Evolutionary conservation across 257 asterid genomes (phyloP), one percentile per base, ranked within the genome.

Genomic region (Ballota nigra): DNA sequence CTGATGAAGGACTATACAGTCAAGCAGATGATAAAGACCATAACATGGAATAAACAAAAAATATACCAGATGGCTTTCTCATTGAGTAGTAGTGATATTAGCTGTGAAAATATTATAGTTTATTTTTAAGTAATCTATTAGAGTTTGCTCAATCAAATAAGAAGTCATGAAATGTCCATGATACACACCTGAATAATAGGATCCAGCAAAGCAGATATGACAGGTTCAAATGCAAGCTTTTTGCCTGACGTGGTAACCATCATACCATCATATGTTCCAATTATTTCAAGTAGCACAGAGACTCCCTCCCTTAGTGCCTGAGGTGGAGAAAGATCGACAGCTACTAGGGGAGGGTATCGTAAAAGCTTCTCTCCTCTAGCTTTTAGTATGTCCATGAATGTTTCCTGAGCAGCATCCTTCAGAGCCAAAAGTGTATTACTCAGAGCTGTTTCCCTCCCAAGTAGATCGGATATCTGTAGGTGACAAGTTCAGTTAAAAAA

Each of bases 281-380:
- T 92, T 75, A 95, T 85, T 83, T 92, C 99, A 81, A 89, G 96
- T 61, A 92, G 86, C 84, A 92, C 49, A 5, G 96, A 83, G 68
- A 92, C 85, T 61, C 99, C 99, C 83, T 95, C 99, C 78, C 80
- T 88, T 63, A 95, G 84, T 22, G 99, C 96, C 11, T 86, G 85
- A 65, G 98, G 98, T 61, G 99, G 96, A 78, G 98, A 88, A 79
- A 92, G 95, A 84, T 95, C 99, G 71, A 80, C 88, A 70, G 99
- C 81, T 75, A 95, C 96, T 26, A 88, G 81, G 66, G 96, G 99
- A 79, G 99, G 99, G 78, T 95, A 95, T 69, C 99, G 83, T 59
- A 95, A 57, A 75, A 92, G 95, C 88, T 88, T 95, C 88, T 95
- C 98, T 66, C 98, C 98, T 49, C 97, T 91, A 78, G 92, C 79